Base-by-base conservation (phyloP, 1,139 yeast genomes). In the Pichia sp. region DNA sequence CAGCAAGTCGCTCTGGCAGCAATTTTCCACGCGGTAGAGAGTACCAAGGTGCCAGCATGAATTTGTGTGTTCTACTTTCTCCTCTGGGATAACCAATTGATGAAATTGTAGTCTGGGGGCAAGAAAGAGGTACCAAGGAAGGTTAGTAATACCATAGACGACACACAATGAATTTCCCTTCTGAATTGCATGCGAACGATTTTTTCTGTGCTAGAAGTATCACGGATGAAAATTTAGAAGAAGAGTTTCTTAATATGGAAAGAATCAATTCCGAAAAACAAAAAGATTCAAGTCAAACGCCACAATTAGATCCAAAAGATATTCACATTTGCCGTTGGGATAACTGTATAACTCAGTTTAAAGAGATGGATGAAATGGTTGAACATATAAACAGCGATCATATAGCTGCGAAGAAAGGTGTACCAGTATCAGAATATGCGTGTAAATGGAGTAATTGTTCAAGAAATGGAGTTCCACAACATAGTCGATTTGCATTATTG, bases 381-480 rank as follows among this genome's bases (percentile, higher is more conserved):
- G 47, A 51, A 13, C 74, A 69, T 46, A 52, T 69, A 15, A 61
- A 58, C 31, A 55, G 51, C 28, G 64, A 58, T 21, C 74, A 70
- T 46, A 58, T 67, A 2, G 42, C 25, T 1, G 18, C 25, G 3
- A 23, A 26, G n/a, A 24, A 21, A 15, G 10, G 23, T 15, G 37
- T 41, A 15, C 31, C 47, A 14, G 61, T 49, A 64, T 14, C 68
- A 16, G 69, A 70, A 40, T 76, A 77, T 52, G 23, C 36, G 6
- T 81, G 88, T 51, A 74, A 69, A 40, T 81, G 88, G 88, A 71
- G 66, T 35, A 74, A 69, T 9, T 81, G 89, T 56, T 59, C 71
- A 6, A 55, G 81, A 13, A 67, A 64, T 42, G 81, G 81, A 2
- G 59, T 70, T 1, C 67, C 68, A 30, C 83, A 78, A 53, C 77